Conservation (phyloP, 176 grass and related monocot species). For the Urochloa ruziziensis region DNA sequence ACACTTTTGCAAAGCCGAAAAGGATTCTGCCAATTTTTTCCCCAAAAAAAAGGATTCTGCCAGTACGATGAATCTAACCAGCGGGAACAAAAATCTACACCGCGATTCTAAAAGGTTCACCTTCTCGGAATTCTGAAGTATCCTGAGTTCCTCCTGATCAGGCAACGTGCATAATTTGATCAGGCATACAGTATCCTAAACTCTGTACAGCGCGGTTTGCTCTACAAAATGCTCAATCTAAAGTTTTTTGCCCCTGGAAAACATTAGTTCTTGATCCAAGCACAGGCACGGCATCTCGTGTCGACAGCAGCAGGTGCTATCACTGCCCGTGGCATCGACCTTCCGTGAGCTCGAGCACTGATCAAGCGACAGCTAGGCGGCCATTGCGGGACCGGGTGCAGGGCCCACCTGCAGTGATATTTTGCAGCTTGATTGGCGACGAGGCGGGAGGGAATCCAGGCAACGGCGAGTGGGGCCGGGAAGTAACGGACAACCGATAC, state of each 20-base stretch:
- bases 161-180: neutral
- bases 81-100: neutral
- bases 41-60: too few species aligned
- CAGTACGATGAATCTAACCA: neutral
- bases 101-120: neutral
- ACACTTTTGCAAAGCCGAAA: neutral
- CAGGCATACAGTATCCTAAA: neutral
- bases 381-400: neutral
- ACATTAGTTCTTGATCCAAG: neutral
- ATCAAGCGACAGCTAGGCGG: too few species aligned
- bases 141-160: neutral
- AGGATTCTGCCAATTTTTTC: too few species aligned
- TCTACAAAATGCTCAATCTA: neutral
- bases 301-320: too few species aligned
- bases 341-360: neutral
- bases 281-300: too few species aligned
- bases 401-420: constrained; percentile 11
- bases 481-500: neutral
- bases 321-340: neutral
- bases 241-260: neutral
- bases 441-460: neutral
- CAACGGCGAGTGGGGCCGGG: neutral
- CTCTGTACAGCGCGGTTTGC: too few species aligned
- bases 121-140: neutral
- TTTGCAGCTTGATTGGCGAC: neutral